phyloP scores from a whole-genome alignment of 805 yeast genomes.

The Yamadazyma scolyti region DNA sequence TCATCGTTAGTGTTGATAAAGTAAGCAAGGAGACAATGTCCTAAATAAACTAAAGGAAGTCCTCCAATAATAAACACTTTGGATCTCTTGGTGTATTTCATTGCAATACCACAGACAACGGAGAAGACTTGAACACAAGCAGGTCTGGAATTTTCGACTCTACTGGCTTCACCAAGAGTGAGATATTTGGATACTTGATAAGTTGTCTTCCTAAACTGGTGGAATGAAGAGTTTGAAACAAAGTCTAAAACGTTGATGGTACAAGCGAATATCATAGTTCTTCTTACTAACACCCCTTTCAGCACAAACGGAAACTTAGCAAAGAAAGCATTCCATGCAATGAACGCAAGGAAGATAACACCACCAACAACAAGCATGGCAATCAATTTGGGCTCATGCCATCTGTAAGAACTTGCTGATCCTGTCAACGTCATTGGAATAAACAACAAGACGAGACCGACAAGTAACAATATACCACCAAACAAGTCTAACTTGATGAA shows the following conservation, averaged over 20 bases:
- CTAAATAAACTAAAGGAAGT: slow-evolving; percentile 23
- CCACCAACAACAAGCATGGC: slow-evolving; percentile 41
- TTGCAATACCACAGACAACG: slow-evolving; percentile 27
- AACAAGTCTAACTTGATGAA: slow-evolving; percentile 31
- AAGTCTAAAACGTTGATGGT: slow-evolving; percentile 17
- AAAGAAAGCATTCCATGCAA: slow-evolving; percentile 29
- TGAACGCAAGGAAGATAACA: slow-evolving; percentile 25
- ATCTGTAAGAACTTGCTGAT: slow-evolving; percentile 22
- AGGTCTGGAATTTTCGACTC: slow-evolving; percentile 24
- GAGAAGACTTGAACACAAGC: slow-evolving; percentile 24
- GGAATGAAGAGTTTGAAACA: slow-evolving; percentile 1
- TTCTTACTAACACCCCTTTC: slow-evolving; percentile 30
- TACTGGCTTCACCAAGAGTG: slow-evolving; percentile 28
- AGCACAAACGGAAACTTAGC: slow-evolving; percentile 36
- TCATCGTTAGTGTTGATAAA: slow-evolving; percentile 11
- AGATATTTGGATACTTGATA: slow-evolving; percentile 21
- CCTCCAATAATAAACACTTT: slow-evolving; percentile 30
- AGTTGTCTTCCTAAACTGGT: slow-evolving; percentile 21
- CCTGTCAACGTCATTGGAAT: slow-evolving; percentile 33
- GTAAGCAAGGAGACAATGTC: slow-evolving; percentile 19
- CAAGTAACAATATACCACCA: slow-evolving; percentile 31
- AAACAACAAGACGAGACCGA: slow-evolving; percentile 32
- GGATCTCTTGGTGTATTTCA: slow-evolving; percentile 30
- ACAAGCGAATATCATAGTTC: slow-evolving; percentile 26
- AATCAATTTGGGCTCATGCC: slow-evolving; percentile 35